These are phyloP conservation scores for Paramecium biaurelia DNA, from an alignment of 73 alveolate species.

Conservation along the genomic window DNA sequence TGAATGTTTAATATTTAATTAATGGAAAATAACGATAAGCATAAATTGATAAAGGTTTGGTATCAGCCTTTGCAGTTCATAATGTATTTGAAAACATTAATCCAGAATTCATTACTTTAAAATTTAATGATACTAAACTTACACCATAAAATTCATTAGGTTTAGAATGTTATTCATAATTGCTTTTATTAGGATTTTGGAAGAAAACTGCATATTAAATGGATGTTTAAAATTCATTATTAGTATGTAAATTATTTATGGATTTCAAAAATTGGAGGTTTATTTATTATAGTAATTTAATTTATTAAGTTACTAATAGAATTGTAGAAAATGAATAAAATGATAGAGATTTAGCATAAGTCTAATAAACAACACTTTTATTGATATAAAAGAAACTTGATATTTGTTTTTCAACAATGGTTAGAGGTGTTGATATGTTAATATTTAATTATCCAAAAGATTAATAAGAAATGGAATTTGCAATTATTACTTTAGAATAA, in stretches of 20 bases:
- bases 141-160: slow-evolving; percentile 51
- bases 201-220: slow-evolving; percentile 58
- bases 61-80: slow-evolving; percentile 86
- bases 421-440: background rate
- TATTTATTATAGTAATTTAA: background rate
- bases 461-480: background rate
- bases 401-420: background rate
- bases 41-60: slow-evolving; percentile 67
- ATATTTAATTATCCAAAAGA: background rate
- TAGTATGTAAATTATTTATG: slow-evolving; percentile 42
- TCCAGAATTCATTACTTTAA: slow-evolving; percentile 71
- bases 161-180: slow-evolving; percentile 23
- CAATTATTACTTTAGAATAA: background rate
- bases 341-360: background rate
- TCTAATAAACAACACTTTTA: background rate
- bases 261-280: slow-evolving; percentile 54
- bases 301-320: background rate
- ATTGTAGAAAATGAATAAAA: background rate
- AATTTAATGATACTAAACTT: background rate
- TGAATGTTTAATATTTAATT: slow-evolving; percentile 3
- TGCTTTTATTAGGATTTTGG: slow-evolving; percentile 65
- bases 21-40: slow-evolving; percentile 54
- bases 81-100: slow-evolving; percentile 77
- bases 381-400: background rate
- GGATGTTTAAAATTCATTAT: slow-evolving; percentile 37